These are phyloP conservation scores for Capronia americana DNA, from an alignment of 2,329 filamentous ascomycete species.

Conservation along the genomic window DNA sequence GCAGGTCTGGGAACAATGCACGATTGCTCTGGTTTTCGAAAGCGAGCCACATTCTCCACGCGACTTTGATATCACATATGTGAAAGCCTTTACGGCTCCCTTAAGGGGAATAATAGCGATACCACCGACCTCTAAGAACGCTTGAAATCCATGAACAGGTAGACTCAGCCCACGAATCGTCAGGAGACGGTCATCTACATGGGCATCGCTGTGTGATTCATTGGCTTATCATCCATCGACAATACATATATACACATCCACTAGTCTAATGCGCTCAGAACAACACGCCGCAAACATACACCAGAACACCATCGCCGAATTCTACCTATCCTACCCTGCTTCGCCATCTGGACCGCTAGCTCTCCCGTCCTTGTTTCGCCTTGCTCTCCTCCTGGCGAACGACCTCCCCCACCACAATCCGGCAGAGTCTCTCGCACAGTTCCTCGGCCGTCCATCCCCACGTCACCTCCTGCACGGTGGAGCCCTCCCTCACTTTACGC, in stretches of 20 bases:
- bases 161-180: too few relatives aligned
- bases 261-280: background rate
- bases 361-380: conserved; percentile 28
- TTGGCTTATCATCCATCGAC: too few relatives aligned
- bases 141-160: too few relatives aligned
- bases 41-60: too few relatives aligned
- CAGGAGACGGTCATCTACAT: too few relatives aligned
- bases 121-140: too few relatives aligned
- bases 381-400: conserved; percentile 50
- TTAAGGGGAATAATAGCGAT: too few relatives aligned
- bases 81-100: too few relatives aligned
- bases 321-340: background rate
- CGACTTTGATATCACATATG: too few relatives aligned
- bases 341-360: background rate
- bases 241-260: too few relatives aligned
- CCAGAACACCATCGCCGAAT: background rate
- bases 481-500: conserved; percentile 11
- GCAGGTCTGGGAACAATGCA: too few relatives aligned
- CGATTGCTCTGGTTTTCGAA: too few relatives aligned
- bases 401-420: conserved; percentile 56
- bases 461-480: conserved; percentile 35
- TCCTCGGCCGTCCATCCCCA: conserved; percentile 53
- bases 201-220: background rate
- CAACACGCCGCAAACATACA: background rate
- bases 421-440: conserved; percentile 52